Base-by-base conservation (phyloP, 805 yeast species). In the Barnettozyma sp. region DNA sequence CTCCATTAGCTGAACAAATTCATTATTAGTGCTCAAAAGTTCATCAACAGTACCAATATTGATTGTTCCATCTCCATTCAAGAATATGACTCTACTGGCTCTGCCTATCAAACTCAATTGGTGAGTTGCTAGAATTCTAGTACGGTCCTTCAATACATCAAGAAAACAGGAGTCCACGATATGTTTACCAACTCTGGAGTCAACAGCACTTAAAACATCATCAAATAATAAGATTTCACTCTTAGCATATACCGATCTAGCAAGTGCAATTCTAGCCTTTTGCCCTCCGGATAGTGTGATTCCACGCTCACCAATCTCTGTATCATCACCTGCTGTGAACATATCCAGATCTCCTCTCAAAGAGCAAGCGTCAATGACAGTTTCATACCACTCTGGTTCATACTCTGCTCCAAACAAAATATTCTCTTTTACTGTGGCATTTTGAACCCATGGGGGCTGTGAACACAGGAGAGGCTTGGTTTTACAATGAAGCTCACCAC, bases 201-300 rank as follows among this genome's bases (percentile, higher is more conserved):
- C 88, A 20, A 81, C 88, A 10, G 90, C 88, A 56, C 80, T 71
- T 33, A 81, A 65, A 11, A 80, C 82, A 50, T 81, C 90, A 52
- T 81, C 90, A 34, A 81, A 56, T 37, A 81, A 52, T 14, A 77
- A 59, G n/a, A 79, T 76, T 40, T 78, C 82, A 15, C 67, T 69
- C 21, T 74, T 62, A 4, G 77, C 70, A 48, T 81, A 81, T 2
- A 79, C 81, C 1, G 87, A 78, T 52, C 88, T 66, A 6, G 88
- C 88, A 40, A 81, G 59, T 45, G 73, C 68, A 35, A 81, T 65
- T 49, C 90, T 66, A 0, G 87, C 86, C 60, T 82, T 81, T 50
- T 81, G 90, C 28, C 90, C 90, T 33, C 90, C 90, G 14, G 85
- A 77, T 18, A 81, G 59, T 0, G 86, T 79, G 40, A 81, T 73